Conservation (phyloP, 768 basidiomycete species). For the Boletus insuetus region DNA sequence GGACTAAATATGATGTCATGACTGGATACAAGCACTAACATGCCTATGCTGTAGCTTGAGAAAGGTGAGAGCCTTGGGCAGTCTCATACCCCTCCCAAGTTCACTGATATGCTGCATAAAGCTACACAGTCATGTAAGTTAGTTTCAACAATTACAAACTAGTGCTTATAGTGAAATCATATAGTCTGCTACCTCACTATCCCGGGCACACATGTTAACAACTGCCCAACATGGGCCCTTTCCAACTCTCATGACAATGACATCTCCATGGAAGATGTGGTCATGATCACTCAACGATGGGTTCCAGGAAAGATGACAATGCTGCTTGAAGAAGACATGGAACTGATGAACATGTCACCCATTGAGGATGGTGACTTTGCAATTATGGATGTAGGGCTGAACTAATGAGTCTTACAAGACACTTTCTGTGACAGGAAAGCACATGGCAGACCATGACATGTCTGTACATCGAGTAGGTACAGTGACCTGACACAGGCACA, state of each 20-base stretch:
- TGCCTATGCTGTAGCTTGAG: too few relatives aligned
- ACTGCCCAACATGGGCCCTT: not conserved
- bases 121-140: too few relatives aligned
- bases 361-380: not conserved
- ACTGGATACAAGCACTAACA: too few relatives aligned
- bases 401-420: not conserved
- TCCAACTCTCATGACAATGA: slow-evolving; percentile 1
- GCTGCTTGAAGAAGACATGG: slow-evolving; percentile 7
- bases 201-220: slow-evolving; percentile 6
- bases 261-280: not conserved
- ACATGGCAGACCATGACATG: too few relatives aligned
- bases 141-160: too few relatives aligned
- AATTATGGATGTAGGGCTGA: slow-evolving; percentile 11
- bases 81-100: too few relatives aligned
- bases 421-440: slow-evolving; percentile 4
- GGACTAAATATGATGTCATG: too few relatives aligned
- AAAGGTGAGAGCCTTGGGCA: too few relatives aligned
- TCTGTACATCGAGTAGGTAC: too few relatives aligned
- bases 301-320: slow-evolving; percentile 1
- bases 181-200: not conserved
- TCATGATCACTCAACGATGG: not conserved
- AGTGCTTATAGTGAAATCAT: not conserved
- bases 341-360: not conserved
- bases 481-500: too few relatives aligned
- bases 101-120: too few relatives aligned